Conservation (phyloP, 352 stramenopile species). For the Salisapilia sapeloensis region DNA sequence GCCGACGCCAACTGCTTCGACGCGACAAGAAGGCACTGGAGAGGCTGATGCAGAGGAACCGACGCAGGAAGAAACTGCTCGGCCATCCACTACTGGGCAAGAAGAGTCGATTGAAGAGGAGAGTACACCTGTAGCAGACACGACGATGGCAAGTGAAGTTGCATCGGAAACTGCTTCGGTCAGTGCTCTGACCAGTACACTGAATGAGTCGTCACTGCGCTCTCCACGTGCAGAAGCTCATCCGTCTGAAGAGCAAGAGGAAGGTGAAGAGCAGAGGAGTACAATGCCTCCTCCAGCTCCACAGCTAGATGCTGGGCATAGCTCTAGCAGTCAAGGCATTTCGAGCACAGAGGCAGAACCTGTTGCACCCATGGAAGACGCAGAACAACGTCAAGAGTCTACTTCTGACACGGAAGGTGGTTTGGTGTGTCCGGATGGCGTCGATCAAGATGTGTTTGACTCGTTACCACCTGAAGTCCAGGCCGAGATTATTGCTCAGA, state of each 20-base stretch:
- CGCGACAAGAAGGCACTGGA: conserved; percentile 1
- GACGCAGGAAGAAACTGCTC: not conserved
- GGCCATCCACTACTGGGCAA: not conserved
- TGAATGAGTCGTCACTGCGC: conserved; percentile 62
- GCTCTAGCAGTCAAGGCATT: conserved; percentile 8
- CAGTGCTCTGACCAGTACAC: conserved; percentile 62
- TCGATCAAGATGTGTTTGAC: conserved; percentile 95
- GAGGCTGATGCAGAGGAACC: not conserved
- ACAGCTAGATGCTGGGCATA: not conserved
- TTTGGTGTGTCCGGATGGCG: conserved; percentile 82
- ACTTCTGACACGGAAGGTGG: conserved; percentile 1
- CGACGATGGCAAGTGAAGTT: conserved; percentile 3
- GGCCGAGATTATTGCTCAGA: conserved; percentile 86
- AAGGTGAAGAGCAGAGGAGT: conserved; percentile 1
- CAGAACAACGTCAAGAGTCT: conserved; percentile 6
- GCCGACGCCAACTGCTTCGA: conserved; percentile 1
- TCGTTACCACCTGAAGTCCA: conserved; percentile 94
- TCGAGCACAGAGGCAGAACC: conserved; percentile 8
- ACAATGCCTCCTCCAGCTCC: conserved; percentile 15
- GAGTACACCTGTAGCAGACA: conserved; percentile 1
- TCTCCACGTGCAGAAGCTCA: conserved; percentile 54
- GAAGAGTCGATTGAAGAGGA: not conserved
- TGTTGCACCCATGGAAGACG: conserved; percentile 1
- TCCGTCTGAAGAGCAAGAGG: too few species aligned
- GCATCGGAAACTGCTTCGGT: conserved; percentile 56